A percentile compares a stretch with the other conserved stretches of the same genome.
These are phyloP conservation scores for Populus trichocarpa DNA, from an alignment of 441 rosid genomes.

Conservation along the genomic window DNA sequence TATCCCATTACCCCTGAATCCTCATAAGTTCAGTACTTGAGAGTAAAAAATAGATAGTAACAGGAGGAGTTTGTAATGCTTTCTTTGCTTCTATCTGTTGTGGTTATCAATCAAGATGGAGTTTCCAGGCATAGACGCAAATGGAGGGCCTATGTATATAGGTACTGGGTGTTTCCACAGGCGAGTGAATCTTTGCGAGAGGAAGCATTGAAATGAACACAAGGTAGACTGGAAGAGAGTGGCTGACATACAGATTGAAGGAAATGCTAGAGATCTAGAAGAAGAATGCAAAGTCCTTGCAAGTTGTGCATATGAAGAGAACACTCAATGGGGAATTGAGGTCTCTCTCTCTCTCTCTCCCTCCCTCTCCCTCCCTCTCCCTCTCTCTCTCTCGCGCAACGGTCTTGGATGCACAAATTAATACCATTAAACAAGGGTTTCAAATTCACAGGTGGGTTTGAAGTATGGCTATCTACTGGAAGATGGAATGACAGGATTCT, in stretches of 20 bases:
- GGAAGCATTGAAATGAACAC: constrained; percentile 19
- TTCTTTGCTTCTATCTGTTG: not conserved
- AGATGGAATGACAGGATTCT: constrained; percentile 70
- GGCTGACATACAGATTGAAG: constrained; percentile 7
- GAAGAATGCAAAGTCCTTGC: constrained; percentile 47
- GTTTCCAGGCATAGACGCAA: constrained; percentile 59
- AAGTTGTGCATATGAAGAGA: constrained; percentile 50
- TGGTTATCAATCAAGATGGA: constrained; percentile 44
- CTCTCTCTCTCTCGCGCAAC: not conserved
- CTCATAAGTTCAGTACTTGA: not conserved
- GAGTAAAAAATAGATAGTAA: not conserved
- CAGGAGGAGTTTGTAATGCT: not conserved
- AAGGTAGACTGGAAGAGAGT: constrained; percentile 24
- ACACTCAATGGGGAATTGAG: constrained; percentile 70
- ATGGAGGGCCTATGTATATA: constrained; percentile 57
- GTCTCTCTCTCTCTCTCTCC: constrained; percentile 18
- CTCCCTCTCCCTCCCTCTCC: too few relatives aligned
- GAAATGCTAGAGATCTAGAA: constrained; percentile 18
- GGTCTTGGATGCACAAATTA: too few relatives aligned
- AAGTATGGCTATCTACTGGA: constrained; percentile 70
- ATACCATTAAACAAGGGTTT: too few relatives aligned
- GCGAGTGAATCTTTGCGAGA: constrained; percentile 63
- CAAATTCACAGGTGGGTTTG: constrained; percentile 57
- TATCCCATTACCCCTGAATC: not conserved
- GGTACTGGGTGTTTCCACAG: constrained; percentile 90